These are phyloP conservation scores for Sphaerulina musiva DNA, from an alignment of 2,329 filamentous ascomycete species.

Conservation along the genomic window DNA sequence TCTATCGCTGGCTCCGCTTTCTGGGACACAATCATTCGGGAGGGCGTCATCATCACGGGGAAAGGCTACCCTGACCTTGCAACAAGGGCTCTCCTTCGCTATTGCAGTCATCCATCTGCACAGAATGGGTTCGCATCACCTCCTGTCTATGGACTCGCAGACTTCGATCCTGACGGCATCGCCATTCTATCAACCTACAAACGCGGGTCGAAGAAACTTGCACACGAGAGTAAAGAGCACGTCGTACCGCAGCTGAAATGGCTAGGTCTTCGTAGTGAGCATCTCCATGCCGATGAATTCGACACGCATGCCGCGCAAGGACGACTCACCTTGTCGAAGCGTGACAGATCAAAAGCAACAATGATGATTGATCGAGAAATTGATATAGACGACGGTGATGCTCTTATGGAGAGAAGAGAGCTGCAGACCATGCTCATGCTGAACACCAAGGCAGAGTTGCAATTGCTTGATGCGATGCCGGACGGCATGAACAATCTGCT, in stretches of 20 bases:
- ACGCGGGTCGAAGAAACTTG: conserved; percentile 56
- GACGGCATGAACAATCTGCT: conserved; percentile 25
- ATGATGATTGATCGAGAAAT: conserved; percentile 42
- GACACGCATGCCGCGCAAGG: conserved; percentile 34
- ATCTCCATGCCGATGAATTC: conserved; percentile 22
- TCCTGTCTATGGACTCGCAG: conserved; percentile 59
- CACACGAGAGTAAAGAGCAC: conserved; percentile 51
- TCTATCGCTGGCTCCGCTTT: conserved; percentile 55
- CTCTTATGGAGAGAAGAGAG: conserved; percentile 42
- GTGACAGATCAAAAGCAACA: conserved; percentile 55
- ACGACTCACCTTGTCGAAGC: conserved; percentile 46
- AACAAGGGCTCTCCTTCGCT: conserved; percentile 58
- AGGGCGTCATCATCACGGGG: conserved; percentile 65
- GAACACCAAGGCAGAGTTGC: conserved; percentile 70
- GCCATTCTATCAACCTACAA: conserved; percentile 69
- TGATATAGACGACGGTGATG: neutral
- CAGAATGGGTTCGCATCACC: conserved; percentile 37
- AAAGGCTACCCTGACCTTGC: conserved; percentile 77
- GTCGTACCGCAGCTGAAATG: conserved; percentile 52
- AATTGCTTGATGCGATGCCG: conserved; percentile 38
- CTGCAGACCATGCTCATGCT: conserved; percentile 68
- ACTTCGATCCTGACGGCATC: conserved; percentile 71
- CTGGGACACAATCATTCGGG: conserved; percentile 46
- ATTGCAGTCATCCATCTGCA: conserved; percentile 45
- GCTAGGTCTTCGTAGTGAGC: conserved; percentile 53